Evolutionary conservation across 2,329 filamentous ascomycete genomes (phyloP), one percentile per base, ranked within the genome.

Genomic region (Gyromitra esculenta): DNA sequence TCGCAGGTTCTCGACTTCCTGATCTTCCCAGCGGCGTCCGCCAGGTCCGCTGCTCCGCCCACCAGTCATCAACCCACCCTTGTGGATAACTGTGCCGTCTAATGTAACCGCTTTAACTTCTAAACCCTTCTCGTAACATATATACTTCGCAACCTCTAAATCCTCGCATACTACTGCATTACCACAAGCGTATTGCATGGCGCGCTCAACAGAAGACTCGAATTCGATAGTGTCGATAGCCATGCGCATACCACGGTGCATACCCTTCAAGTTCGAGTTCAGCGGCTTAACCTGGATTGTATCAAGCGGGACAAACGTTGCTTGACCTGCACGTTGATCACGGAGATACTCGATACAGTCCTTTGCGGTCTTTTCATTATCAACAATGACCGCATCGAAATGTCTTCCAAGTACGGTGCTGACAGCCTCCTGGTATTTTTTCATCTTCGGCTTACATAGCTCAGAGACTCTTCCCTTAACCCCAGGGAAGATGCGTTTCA

Each of bases 181-280:
- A 43, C 95, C 95, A 81, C 96, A 99, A 35, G 94, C 95, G 82
- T 97, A 97, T 25, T 91, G 92, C 86, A 99, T 96, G 43, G 94
- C 96, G 79, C 96, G 91, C 82, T 97, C 93, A 64, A 97, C 88
- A 0, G 91, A 89, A 1, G 91, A 88, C 81, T 98, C 96, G 81
- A 96, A 99, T 82, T 97, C 94, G 81, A 99, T 95, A 0, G 94
- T 96, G 83, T 99, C 96, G 79, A 99, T 97, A 0, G 95, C 96
- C 74, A 97, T 88, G 6, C 95, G 90, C 83, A 90, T 90, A 59
- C 92, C 93, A 50, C 92, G 92, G 71, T 92, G 88, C 83, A 97
- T 91, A 37, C 94, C 93, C 84, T 97, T 97, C 79, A 99, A 87
- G 76, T 93, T 94, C 4, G 93, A 92, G 82, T 97, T 97, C 75